A percentile compares a stretch with the other conserved stretches of the same genome.
Evolutionary conservation across 2,329 filamentous ascomycete species (phyloP).

Genomic region (Aureobasidium sp.): DNA sequence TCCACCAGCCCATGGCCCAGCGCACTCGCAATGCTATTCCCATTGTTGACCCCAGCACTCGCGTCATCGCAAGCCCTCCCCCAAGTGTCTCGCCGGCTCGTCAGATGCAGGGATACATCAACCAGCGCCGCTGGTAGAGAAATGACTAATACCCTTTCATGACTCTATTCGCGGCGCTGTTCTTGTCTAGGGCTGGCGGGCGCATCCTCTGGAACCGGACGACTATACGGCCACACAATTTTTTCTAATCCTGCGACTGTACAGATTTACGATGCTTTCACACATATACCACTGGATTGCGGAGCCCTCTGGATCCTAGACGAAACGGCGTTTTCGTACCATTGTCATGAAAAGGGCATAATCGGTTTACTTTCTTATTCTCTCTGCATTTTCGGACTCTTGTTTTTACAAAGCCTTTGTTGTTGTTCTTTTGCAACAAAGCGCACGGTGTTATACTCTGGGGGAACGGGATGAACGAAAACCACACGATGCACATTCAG

Average conservation of each 20-base stretch:
- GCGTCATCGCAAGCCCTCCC: constrained; percentile 83
- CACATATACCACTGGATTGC: constrained; percentile 12
- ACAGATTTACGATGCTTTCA: constrained; percentile 16
- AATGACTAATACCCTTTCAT: constrained; percentile 7
- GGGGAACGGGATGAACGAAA: constrained; percentile 7
- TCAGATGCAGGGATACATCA: constrained; percentile 50
- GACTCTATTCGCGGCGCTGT: constrained; percentile 13
- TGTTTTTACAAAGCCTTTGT: not conserved
- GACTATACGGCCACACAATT: constrained; percentile 10
- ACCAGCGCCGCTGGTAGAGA: constrained; percentile 37
- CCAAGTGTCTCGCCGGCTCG: constrained; percentile 58
- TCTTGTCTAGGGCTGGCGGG: constrained; percentile 17
- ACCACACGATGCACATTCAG: constrained; percentile 13
- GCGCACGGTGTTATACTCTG: constrained; percentile 9
- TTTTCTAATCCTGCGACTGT: constrained; percentile 14
- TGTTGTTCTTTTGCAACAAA: constrained; percentile 9
- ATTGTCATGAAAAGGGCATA: constrained; percentile 12
- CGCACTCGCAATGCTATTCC: constrained; percentile 91
- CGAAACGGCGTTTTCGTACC: constrained; percentile 12
- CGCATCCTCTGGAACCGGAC: constrained; percentile 12
- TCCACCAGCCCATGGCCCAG: constrained; percentile 84
- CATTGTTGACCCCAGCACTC: constrained; percentile 92
- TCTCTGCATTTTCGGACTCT: constrained; percentile 5
- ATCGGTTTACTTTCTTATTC: constrained; percentile 5
- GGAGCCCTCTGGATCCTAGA: constrained; percentile 13